Evolutionary conservation across 345 rosid species (phyloP).

Genomic region (Nasturtium officinale): DNA sequence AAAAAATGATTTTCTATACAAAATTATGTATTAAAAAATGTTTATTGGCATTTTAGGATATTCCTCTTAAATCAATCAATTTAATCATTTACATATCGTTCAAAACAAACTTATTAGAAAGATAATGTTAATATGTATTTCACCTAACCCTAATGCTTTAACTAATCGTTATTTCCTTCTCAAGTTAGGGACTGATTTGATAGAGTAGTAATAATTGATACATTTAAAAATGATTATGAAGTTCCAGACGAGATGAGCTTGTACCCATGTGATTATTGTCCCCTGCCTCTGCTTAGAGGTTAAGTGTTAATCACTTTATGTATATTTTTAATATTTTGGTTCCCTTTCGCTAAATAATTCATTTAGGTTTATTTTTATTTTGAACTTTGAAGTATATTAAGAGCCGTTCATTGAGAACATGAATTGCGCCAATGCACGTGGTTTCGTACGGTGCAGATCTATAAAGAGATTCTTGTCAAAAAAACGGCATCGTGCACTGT

Average conservation of each 20-base stretch:
- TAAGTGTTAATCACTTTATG: constrained; percentile 28
- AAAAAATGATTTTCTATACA: background rate
- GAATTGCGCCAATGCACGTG: constrained; percentile 36
- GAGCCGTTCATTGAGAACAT: constrained; percentile 38
- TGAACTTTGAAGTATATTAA: constrained; percentile 35
- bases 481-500: constrained; percentile 35
- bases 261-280: constrained; percentile 44
- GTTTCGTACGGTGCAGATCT: constrained; percentile 38
- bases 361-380: background rate
- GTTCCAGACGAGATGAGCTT: constrained; percentile 41
- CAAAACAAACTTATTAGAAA: background rate
- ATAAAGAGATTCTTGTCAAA: constrained; percentile 25
- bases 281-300: constrained; percentile 42
- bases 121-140: constrained; percentile 13
- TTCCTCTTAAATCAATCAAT: background rate
- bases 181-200: constrained; percentile 8
- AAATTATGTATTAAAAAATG: background rate
- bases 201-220: background rate
- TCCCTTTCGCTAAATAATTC: constrained; percentile 5
- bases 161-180: constrained; percentile 23
- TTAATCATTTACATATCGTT: background rate
- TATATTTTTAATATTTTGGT: background rate
- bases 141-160: constrained; percentile 26
- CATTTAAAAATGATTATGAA: constrained; percentile 2
- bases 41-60: constrained; percentile 1